Evolutionary conservation across 352 stramenopile genomes (phyloP).

Genomic region (Phytophthora megakarya): DNA sequence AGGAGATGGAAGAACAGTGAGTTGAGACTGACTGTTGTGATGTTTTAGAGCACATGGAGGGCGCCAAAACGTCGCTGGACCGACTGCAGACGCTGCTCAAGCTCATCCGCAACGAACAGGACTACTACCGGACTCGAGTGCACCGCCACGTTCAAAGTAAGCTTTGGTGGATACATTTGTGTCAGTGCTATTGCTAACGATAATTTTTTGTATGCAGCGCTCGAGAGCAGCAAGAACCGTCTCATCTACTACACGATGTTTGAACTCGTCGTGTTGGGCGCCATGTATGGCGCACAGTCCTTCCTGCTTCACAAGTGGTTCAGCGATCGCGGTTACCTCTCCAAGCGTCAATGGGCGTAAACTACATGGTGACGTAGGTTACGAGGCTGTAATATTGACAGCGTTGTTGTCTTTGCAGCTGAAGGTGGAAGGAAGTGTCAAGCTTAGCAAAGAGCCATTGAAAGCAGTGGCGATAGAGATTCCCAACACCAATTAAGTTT

Average conservation of each 20-base stretch:
- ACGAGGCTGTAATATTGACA: constrained; percentile 3
- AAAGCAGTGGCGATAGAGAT: constrained; percentile 31
- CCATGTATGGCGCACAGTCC: constrained; percentile 77
- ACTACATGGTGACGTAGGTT: constrained; percentile 5
- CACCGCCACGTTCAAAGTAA: constrained; percentile 78
- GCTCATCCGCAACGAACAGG: constrained; percentile 79
- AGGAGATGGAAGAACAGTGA: too few relatives aligned
- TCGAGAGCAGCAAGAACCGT: constrained; percentile 79
- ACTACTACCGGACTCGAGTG: constrained; percentile 75
- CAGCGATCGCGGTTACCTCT: constrained; percentile 70
- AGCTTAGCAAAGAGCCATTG: constrained; percentile 14
- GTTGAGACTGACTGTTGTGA: constrained; percentile 15
- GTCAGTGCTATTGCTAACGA: neutral
- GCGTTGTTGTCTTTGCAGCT: constrained; percentile 13
- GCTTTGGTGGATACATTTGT: constrained; percentile 10
- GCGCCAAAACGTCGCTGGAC: constrained; percentile 63
- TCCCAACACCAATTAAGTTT: constrained; percentile 22
- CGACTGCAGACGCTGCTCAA: constrained; percentile 67
- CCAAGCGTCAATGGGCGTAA: constrained; percentile 76
- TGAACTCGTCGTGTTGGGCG: constrained; percentile 63
- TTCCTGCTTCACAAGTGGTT: constrained; percentile 89
- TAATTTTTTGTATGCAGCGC: constrained; percentile 40
- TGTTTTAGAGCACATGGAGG: constrained; percentile 67
- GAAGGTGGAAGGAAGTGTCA: constrained; percentile 8
- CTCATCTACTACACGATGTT: constrained; percentile 83